Percentiles rank a stretch among this genome's conserved stretches.
phyloP scores from a whole-genome alignment of 2,329 filamentous ascomycete genomes.

The Colletotrichum sp. region DNA sequence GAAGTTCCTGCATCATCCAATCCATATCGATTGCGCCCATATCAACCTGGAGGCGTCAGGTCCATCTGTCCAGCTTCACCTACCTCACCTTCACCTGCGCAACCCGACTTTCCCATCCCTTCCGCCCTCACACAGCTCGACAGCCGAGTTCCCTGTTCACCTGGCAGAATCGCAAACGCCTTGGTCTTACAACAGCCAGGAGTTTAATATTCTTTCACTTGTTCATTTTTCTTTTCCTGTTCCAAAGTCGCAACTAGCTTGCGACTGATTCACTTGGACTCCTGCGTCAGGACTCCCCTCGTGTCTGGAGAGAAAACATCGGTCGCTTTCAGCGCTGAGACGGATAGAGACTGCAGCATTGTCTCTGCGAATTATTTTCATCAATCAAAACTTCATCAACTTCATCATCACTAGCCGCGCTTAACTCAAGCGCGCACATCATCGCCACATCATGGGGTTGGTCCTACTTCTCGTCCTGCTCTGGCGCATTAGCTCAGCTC shows the following conservation, averaged over 20 bases:
- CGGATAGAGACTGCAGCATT: not conserved
- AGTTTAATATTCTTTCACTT: constrained; percentile 20
- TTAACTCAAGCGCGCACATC: constrained; percentile 11
- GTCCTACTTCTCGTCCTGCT: not conserved
- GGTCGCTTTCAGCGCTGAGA: not conserved
- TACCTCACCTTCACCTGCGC: not conserved
- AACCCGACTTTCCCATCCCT: not conserved
- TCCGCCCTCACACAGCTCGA: constrained; percentile 23
- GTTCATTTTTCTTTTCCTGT: constrained; percentile 15
- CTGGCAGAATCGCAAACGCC: constrained; percentile 18
- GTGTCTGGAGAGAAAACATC: constrained; percentile 8
- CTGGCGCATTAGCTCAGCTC: not conserved
- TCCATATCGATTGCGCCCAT: constrained; percentile 17
- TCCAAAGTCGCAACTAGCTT: constrained; percentile 10
- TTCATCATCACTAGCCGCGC: not conserved
- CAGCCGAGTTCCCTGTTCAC: constrained; percentile 24
- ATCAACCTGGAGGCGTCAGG: not conserved
- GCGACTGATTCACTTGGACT: constrained; percentile 13
- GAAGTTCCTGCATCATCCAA: constrained; percentile 18
- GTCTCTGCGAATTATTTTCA: not conserved
- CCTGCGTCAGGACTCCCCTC: constrained; percentile 12
- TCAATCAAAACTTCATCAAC: not conserved
- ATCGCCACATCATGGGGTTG: constrained; percentile 33
- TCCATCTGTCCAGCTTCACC: constrained; percentile 16
- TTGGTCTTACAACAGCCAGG: not conserved